phyloP scores from a whole-genome alignment of 805 yeast genomes.

The Yarrowia porcina region DNA sequence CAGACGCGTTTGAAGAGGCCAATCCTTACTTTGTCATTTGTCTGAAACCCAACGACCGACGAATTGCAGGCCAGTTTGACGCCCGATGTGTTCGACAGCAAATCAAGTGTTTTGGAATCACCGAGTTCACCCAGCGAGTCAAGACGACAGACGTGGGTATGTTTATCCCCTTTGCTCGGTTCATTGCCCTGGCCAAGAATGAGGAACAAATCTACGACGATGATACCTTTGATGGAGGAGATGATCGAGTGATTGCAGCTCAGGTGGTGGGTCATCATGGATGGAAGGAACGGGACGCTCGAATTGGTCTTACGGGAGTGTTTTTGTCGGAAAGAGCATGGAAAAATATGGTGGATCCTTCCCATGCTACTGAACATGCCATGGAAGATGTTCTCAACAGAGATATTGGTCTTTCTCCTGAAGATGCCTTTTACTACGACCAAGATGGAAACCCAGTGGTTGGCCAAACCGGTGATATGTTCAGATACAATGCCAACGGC shows the following conservation, averaged over 20 bases:
- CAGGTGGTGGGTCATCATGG: slow-evolving; percentile 34
- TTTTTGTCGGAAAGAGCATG: slow-evolving; percentile 43
- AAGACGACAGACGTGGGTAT: slow-evolving; percentile 40
- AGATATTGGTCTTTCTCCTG: slow-evolving; percentile 2
- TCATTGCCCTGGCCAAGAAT: slow-evolving; percentile 35
- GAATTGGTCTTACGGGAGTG: slow-evolving; percentile 42
- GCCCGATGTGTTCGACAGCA: slow-evolving; percentile 46
- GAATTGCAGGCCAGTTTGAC: slow-evolving; percentile 40
- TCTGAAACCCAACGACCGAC: slow-evolving; percentile 44
- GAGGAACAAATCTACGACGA: slow-evolving; percentile 28
- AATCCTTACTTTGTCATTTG: slow-evolving; percentile 44
- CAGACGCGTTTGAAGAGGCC: slow-evolving; percentile 41
- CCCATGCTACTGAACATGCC: slow-evolving; percentile 27
- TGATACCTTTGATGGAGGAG: slow-evolving; percentile 24
- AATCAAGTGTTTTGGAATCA: slow-evolving; percentile 42
- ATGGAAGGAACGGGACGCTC: slow-evolving; percentile 42
- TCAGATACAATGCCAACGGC: slow-evolving; percentile 32
- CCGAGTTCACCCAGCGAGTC: slow-evolving; percentile 43
- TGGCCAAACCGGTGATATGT: slow-evolving; percentile 39
- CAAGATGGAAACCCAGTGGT: slow-evolving; percentile 32
- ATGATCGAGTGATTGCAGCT: slow-evolving; percentile 31
- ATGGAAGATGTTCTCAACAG: slow-evolving; percentile 29
- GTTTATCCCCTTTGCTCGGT: slow-evolving; percentile 42
- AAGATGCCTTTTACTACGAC: slow-evolving; percentile 39
- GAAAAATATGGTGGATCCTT: slow-evolving; percentile 40